Base-by-base conservation (phyloP, 73 alveolate species). In the Paramecium caudatum region DNA sequence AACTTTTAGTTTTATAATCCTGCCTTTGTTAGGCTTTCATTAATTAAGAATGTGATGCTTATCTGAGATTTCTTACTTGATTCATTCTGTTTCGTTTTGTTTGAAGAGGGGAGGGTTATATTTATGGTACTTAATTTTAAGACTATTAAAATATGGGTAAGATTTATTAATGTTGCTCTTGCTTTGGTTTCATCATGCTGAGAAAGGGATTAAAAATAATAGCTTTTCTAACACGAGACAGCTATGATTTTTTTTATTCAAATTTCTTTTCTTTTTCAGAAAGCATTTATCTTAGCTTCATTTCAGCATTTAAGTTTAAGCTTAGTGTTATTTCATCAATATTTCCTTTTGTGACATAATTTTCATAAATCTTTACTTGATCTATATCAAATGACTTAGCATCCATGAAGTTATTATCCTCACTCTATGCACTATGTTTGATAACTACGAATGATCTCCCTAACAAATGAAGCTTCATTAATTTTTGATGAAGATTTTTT, bases 181-280 rank as follows among this genome's bases (percentile, higher is more conserved):
- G 21, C 74, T 50, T 50, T 21, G 21, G 30, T 50, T 50, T 50
- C 0, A 19, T 5, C 15, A 17, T 0, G 30, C 41, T 15, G 30
- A 50, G 13, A 50, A 50, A 50, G 21, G 74, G 69, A 50, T 50
- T 50, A 17, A 9, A 19, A 23, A 50, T 8, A 19, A 50, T 50
- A 17, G 74, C 74, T 21, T 50, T 50, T 50, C 74, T 50, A 21
- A 50, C 74, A 23, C 74, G 5, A 50, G 74, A 50, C 30, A 50
- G 17, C 30, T 50, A 50, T 39, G 30, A 23, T n/a, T 50, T 50
- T 50, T 50, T 50, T 50, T 50, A 50, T 50, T 50, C 7, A 17
- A 50, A 33, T 50, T 17, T 50, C 5, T 39, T 17, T 50, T 50
- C 74, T 17, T 50, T 17, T 50, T 50, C 74, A 3, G 21, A 50